Conservation (phyloP, 2,329 filamentous ascomycete species). For the Alternaria gansuensis region DNA sequence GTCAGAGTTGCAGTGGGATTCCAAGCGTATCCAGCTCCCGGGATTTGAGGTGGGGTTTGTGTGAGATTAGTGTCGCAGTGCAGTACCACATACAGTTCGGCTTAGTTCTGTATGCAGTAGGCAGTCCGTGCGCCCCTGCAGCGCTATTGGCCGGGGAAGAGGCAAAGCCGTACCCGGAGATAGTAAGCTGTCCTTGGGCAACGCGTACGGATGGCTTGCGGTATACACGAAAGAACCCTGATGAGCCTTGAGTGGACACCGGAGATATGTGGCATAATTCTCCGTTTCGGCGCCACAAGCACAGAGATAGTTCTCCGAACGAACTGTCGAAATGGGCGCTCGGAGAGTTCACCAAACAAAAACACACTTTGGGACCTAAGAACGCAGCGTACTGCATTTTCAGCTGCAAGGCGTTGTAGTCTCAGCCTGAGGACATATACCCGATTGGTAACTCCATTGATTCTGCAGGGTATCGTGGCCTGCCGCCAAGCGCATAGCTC, state of each 20-base stretch:
- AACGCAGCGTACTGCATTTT: background rate
- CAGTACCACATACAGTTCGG: conserved; percentile 9
- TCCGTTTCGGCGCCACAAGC: conserved; percentile 4
- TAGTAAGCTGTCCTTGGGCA: conserved; percentile 2
- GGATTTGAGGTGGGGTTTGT: conserved; percentile 13
- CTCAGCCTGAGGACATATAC: background rate
- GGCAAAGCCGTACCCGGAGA: conserved; percentile 9
- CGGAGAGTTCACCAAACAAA: background rate
- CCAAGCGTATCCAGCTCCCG: conserved; percentile 20
- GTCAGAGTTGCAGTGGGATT: conserved; percentile 4
- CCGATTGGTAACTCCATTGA: conserved; percentile 3
- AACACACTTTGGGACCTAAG: background rate
- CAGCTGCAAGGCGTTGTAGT: background rate
- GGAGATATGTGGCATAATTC: conserved; percentile 14
- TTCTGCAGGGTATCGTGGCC: conserved; percentile 9
- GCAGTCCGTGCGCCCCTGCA: background rate
- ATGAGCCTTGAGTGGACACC: conserved; percentile 8
- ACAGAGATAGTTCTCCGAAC: background rate
- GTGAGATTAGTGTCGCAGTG: conserved; percentile 10
- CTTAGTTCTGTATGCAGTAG: conserved; percentile 2
- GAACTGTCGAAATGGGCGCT: background rate
- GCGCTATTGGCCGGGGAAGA: conserved; percentile 17
- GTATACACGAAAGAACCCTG: conserved; percentile 7
- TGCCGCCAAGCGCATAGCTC: conserved; percentile 7
- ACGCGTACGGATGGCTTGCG: conserved; percentile 2